A percentile compares a stretch with the other conserved stretches of the same genome.
Evolutionary conservation across 2,329 filamentous ascomycete genomes (phyloP).

Genomic region (Monosporascus ibericus): DNA sequence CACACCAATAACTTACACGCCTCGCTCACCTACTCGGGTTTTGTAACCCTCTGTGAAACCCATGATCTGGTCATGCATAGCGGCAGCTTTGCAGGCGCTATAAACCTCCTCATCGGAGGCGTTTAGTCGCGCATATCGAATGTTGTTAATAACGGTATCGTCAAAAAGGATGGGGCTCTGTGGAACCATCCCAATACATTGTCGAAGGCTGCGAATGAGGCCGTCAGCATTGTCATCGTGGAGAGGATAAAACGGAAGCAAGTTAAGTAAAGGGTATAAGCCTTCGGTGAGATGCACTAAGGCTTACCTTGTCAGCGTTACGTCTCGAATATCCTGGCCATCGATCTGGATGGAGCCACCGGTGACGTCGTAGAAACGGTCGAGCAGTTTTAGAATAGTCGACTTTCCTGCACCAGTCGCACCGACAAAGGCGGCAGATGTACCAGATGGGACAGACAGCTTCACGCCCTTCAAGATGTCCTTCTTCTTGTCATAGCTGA

Average conservation of each 20-base stretch:
- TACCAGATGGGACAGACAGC: constrained; percentile 44
- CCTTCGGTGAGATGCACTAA: neutral
- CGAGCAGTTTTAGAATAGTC: constrained; percentile 42
- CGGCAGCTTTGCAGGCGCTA: constrained; percentile 45
- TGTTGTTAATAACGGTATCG: constrained; percentile 49
- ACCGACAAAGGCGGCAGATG: constrained; percentile 54
- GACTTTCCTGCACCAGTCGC: constrained; percentile 51
- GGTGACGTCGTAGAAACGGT: constrained; percentile 45
- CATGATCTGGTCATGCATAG: constrained; percentile 49
- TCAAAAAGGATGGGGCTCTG: constrained; percentile 45
- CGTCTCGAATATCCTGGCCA: constrained; percentile 36
- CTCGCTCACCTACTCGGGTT: constrained; percentile 47
- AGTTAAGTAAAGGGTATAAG: neutral
- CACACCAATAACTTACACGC: constrained; percentile 30
- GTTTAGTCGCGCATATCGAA: constrained; percentile 43
- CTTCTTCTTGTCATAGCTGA: constrained; percentile 55
- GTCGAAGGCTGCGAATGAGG: constrained; percentile 26
- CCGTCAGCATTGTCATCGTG: neutral
- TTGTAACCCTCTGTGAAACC: constrained; percentile 47
- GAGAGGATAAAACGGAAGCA: neutral
- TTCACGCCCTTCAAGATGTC: constrained; percentile 49
- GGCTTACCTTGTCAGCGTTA: constrained; percentile 31
- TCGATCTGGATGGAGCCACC: constrained; percentile 40
- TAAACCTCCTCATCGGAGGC: constrained; percentile 44
- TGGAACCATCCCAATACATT: constrained; percentile 38